phyloP scores from a whole-genome alignment of 371 early-diverging fungal genomes.

The Mortierella sp. region DNA sequence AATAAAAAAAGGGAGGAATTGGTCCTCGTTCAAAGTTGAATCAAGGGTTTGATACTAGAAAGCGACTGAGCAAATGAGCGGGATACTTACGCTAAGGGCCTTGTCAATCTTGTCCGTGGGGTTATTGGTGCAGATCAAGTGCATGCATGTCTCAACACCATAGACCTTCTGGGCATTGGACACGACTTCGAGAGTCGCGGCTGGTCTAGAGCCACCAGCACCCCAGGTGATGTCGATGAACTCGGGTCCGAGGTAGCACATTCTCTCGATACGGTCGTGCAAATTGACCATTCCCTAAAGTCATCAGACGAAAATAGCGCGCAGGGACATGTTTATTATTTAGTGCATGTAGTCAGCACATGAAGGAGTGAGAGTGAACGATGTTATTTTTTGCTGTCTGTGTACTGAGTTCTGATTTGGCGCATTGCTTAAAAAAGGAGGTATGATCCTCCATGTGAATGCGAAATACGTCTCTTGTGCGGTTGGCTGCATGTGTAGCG shows the following conservation, averaged over 20 bases:
- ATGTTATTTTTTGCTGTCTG: too few relatives aligned
- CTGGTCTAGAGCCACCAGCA: conserved; percentile 93
- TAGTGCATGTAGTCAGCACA: too few relatives aligned
- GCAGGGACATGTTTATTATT: too few relatives aligned
- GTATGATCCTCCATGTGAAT: neutral
- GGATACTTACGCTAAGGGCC: conserved; percentile 73
- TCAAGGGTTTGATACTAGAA: conserved; percentile 21
- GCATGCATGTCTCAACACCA: conserved; percentile 97
- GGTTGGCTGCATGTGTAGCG: too few relatives aligned
- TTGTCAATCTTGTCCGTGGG: conserved; percentile 85
- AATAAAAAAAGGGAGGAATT: neutral
- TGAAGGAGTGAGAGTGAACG: neutral
- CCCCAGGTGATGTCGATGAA: conserved; percentile 98
- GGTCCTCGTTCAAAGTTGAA: neutral
- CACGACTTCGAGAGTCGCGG: conserved; percentile 89
- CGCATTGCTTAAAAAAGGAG: too few relatives aligned
- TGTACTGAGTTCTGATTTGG: too few relatives aligned
- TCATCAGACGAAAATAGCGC: too few relatives aligned
- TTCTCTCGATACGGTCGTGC: conserved; percentile 88
- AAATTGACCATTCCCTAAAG: conserved; percentile 84
- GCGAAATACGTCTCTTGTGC: too few relatives aligned
- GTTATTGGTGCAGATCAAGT: conserved; percentile 97
- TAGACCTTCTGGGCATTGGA: conserved; percentile 91
- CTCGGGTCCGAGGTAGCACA: conserved; percentile 93
- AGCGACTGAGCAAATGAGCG: neutral